Percentiles rank a stretch among this genome's conserved stretches.
Evolutionary conservation across 192 early-diverging fungal species (phyloP).

Genomic region (Gaertneriomyces semiglobifer): DNA sequence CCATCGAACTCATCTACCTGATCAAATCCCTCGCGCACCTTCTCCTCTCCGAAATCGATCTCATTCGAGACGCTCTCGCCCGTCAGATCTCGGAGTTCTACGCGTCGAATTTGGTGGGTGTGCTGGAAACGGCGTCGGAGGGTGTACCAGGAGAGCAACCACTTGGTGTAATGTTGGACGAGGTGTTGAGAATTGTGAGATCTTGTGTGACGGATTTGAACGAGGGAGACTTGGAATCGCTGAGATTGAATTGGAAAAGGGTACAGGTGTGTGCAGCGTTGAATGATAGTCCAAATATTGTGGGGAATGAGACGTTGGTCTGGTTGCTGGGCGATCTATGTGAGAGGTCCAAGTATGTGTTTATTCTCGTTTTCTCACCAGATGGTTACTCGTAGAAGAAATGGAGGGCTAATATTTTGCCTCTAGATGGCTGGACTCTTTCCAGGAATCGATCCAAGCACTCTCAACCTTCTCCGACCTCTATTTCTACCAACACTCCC

Average conservation of each 20-base stretch:
- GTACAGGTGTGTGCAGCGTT: conserved; percentile 29
- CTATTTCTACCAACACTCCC: conserved; percentile 28
- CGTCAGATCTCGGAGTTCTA: conserved; percentile 22
- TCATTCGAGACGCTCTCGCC: conserved; percentile 21
- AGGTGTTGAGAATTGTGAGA: conserved; percentile 9
- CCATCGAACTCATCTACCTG: conserved; percentile 33
- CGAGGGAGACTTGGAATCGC: conserved; percentile 10
- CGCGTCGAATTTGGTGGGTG: conserved; percentile 15
- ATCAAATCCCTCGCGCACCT: conserved; percentile 14
- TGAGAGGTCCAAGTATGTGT: conserved; percentile 18
- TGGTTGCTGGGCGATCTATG: conserved; percentile 26
- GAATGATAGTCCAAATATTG: conserved; percentile 2
- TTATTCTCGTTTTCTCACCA: conserved; percentile 3
- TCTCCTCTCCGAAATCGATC: too few relatives aligned
- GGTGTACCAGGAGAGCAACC: conserved; percentile 11
- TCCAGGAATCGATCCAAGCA: conserved; percentile 7
- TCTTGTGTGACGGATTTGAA: conserved; percentile 22
- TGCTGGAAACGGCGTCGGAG: conserved; percentile 16
- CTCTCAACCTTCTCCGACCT: conserved; percentile 17
- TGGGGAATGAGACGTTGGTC: conserved; percentile 13
- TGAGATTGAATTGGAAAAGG: conserved; percentile 35
- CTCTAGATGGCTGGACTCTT: conserved; percentile 32
- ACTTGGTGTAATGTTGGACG: conserved; percentile 20
- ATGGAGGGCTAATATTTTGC: too few relatives aligned
- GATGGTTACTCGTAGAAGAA: background rate